Conservation (phyloP, 768 basidiomycete species). For the Psilocybe sp. region DNA sequence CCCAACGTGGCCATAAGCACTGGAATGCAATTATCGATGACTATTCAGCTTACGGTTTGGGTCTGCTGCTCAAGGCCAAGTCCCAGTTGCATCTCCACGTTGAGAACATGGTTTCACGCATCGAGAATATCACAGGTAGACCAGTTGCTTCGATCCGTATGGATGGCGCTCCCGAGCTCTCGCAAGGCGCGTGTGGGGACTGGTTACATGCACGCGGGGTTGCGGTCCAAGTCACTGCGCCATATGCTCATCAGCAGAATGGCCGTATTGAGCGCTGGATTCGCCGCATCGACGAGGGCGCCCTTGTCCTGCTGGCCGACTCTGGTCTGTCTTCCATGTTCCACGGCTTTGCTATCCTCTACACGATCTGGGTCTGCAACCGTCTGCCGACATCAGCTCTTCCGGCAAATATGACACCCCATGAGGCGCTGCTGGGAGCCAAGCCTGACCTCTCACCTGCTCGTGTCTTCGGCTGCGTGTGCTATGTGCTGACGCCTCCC, state of each 20-base stretch:
- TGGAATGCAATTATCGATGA: slow-evolving; percentile 18
- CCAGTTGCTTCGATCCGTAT: slow-evolving; percentile 7
- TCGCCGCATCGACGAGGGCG: slow-evolving; percentile 20
- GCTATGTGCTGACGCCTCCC: slow-evolving; percentile 17
- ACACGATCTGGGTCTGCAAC: slow-evolving; percentile 19
- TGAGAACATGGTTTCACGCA: background rate
- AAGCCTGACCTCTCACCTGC: slow-evolving; percentile 27
- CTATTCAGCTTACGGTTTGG: slow-evolving; percentile 13
- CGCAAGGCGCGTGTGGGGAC: slow-evolving; percentile 1
- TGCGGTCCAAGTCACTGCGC: slow-evolving; percentile 15
- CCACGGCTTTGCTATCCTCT: slow-evolving; percentile 20
- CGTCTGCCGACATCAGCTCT: slow-evolving; percentile 21
- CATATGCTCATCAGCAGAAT: slow-evolving; percentile 31
- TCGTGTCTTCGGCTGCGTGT: slow-evolving; percentile 26
- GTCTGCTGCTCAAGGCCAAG: slow-evolving; percentile 1
- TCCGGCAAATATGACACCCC: slow-evolving; percentile 15
- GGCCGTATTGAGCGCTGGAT: slow-evolving; percentile 27
- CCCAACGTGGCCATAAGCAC: slow-evolving; percentile 13
- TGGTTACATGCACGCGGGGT: slow-evolving; percentile 17
- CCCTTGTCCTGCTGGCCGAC: slow-evolving; percentile 19
- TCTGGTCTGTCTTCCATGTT: slow-evolving; percentile 18
- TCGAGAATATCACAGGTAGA: slow-evolving; percentile 7
- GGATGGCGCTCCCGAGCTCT: slow-evolving; percentile 16
- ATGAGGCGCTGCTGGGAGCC: slow-evolving; percentile 11
- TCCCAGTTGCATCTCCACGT: slow-evolving; percentile 3